Percentiles rank a stretch among this genome's conserved stretches.
Conservation (phyloP, 768 basidiomycete species). For the Calocera viscosa region DNA sequence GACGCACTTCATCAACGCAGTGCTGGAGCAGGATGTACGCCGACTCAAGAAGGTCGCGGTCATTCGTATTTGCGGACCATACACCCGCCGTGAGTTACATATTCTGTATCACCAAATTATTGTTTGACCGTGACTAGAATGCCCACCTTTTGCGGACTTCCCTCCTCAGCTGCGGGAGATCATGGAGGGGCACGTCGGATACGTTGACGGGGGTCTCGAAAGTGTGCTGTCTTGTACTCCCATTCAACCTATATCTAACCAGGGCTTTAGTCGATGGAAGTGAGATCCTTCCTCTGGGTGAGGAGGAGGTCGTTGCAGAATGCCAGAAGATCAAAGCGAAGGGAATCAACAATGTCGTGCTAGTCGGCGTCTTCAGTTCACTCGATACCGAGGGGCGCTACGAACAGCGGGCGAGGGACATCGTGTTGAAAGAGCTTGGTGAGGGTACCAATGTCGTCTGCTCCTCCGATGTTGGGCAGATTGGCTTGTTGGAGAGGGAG, state of each 20-base stretch:
- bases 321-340: conserved; percentile 30
- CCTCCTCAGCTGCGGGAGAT: conserved; percentile 28
- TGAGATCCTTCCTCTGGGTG: conserved; percentile 34
- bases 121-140: background rate
- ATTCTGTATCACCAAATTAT: background rate
- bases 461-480: conserved; percentile 31
- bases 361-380: conserved; percentile 39
- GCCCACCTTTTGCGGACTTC: conserved; percentile 47
- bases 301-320: conserved; percentile 36
- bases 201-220: conserved; percentile 18
- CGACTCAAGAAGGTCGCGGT: conserved; percentile 51
- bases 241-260: too few relatives aligned
- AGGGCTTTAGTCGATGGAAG: conserved; percentile 30
- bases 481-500: conserved; percentile 20
- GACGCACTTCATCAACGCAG: conserved; percentile 50
- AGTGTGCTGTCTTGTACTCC: too few relatives aligned
- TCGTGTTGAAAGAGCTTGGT: conserved; percentile 33
- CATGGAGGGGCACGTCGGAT: conserved; percentile 28
- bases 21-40: conserved; percentile 43
- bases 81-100: conserved; percentile 34
- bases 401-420: conserved; percentile 37
- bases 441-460: conserved; percentile 37
- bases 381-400: conserved; percentile 36
- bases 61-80: conserved; percentile 49
- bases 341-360: conserved; percentile 29